phyloP scores from a whole-genome alignment of 192 early-diverging fungal species.

The Linnemannia hyalina region DNA sequence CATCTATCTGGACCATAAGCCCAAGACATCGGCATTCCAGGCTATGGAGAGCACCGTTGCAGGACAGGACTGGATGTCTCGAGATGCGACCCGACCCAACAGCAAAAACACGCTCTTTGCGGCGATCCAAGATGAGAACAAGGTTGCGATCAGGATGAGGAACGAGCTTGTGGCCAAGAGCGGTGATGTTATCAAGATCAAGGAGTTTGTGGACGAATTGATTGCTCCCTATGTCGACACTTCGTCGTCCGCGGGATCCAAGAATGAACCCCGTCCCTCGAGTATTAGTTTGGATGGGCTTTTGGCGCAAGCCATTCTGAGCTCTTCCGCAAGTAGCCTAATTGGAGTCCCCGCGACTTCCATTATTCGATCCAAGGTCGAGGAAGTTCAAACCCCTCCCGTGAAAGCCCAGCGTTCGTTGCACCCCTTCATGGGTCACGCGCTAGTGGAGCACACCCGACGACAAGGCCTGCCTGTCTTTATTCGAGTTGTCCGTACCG shows the following conservation, averaged over 20 bases:
- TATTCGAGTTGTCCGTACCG: conserved; percentile 45
- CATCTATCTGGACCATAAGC: conserved; percentile 43
- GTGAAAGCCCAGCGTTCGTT: conserved; percentile 2
- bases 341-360: background rate
- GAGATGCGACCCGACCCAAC: conserved; percentile 21
- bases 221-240: conserved; percentile 19
- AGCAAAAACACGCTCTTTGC: conserved; percentile 31
- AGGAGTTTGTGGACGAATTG: conserved; percentile 49
- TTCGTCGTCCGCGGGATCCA: background rate
- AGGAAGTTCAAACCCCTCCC: background rate
- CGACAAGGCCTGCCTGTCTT: conserved; percentile 41
- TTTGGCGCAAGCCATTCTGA: conserved; percentile 35
- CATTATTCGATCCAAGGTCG: background rate
- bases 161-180: conserved; percentile 39
- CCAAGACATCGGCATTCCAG: conserved; percentile 35
- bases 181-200: conserved; percentile 29
- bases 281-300: conserved; percentile 40
- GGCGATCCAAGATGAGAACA: conserved; percentile 45
- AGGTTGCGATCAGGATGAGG: conserved; percentile 51
- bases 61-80: conserved; percentile 38
- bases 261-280: conserved; percentile 18
- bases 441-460: conserved; percentile 42
- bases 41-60: conserved; percentile 43
- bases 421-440: conserved; percentile 43
- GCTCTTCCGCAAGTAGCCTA: conserved; percentile 12